phyloP scores from a whole-genome alignment of 768 basidiomycete species.

The Porphyrellus cyaneotinctus region DNA sequence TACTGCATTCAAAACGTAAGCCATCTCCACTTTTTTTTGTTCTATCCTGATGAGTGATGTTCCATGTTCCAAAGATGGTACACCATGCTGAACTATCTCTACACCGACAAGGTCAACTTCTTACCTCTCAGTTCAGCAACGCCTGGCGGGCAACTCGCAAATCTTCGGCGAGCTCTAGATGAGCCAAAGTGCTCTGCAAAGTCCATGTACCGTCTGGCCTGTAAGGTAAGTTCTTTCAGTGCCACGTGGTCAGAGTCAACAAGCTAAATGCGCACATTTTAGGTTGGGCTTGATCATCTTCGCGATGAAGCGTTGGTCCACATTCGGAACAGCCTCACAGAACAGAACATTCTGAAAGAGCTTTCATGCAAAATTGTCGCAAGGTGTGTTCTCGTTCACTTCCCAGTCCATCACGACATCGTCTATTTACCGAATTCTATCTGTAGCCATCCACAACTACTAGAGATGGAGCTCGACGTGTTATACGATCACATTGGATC shows the following conservation, averaged over 20 bases:
- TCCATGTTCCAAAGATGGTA: constrained; percentile 32
- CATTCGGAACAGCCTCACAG: constrained; percentile 17
- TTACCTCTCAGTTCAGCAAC: constrained; percentile 24
- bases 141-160: neutral
- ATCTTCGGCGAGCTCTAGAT: neutral
- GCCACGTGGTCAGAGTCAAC: neutral
- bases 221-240: constrained; percentile 27
- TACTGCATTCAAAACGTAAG: constrained; percentile 29
- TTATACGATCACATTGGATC: constrained; percentile 18
- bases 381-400: constrained; percentile 8
- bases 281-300: constrained; percentile 22
- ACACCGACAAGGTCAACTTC: constrained; percentile 34
- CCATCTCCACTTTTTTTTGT: too few species aligned
- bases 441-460: constrained; percentile 12
- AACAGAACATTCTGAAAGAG: constrained; percentile 24
- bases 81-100: constrained; percentile 39
- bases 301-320: constrained; percentile 15
- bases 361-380: constrained; percentile 18
- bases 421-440: neutral
- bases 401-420: neutral
- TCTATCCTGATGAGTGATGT: neutral
- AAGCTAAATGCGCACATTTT: neutral
- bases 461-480: constrained; percentile 25
- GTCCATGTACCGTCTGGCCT: constrained; percentile 42
- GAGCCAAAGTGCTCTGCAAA: constrained; percentile 36